Conservation (phyloP, 257 asterid species). For the Nicotiana sylvestris region DNA sequence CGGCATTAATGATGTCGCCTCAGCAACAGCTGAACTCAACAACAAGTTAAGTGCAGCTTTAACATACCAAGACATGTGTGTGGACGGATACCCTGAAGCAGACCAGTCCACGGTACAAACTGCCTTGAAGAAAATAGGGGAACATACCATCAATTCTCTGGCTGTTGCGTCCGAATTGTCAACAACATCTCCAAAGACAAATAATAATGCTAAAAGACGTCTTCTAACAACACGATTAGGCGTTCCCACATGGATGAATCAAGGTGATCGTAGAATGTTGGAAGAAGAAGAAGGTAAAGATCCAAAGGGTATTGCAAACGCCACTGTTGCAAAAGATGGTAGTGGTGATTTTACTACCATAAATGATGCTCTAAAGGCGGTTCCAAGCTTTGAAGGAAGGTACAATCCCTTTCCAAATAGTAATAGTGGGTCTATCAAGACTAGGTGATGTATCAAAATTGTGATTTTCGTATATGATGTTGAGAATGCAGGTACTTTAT, state of each 20-base stretch:
- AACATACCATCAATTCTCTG: constrained; percentile 70
- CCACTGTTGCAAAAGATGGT: constrained; percentile 73
- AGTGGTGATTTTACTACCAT: constrained; percentile 59
- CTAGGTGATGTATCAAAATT: too few species aligned
- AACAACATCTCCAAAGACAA: not conserved
- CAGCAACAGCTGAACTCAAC: constrained; percentile 40
- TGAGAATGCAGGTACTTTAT: constrained; percentile 54
- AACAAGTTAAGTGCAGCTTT: constrained; percentile 84
- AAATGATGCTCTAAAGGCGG: constrained; percentile 54
- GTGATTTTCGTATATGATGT: not conserved
- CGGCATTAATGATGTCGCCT: constrained; percentile 10
- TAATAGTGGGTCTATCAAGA: too few species aligned
- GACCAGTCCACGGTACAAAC: constrained; percentile 38
- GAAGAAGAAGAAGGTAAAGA: constrained; percentile 28
- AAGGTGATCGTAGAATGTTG: constrained; percentile 43
- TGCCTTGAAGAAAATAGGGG: constrained; percentile 32
- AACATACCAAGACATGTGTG: constrained; percentile 73
- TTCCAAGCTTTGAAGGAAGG: constrained; percentile 69
- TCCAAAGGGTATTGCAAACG: constrained; percentile 34
- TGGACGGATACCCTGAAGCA: constrained; percentile 72
- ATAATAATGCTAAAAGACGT: constrained; percentile 22
- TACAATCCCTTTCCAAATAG: constrained; percentile 9
- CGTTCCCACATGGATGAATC: constrained; percentile 53
- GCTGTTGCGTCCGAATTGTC: constrained; percentile 43
- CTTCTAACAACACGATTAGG: constrained; percentile 30